Evolutionary conservation across 345 rosid genomes (phyloP).

Genomic region (Mangifera indica): DNA sequence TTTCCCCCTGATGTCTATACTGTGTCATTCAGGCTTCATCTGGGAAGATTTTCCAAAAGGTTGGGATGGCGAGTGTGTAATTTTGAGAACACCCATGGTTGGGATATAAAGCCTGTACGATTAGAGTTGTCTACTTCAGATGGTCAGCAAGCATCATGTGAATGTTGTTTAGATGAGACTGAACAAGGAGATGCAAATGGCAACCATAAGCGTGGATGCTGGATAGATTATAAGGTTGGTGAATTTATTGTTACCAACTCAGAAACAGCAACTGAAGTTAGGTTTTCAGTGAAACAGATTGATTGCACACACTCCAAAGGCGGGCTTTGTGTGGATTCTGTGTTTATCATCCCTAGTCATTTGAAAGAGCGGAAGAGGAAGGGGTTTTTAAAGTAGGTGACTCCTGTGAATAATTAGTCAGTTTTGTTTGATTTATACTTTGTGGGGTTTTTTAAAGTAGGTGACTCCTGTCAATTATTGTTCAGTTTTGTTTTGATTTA

Average conservation of each 20-base stretch:
- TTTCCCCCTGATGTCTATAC: constrained; percentile 74
- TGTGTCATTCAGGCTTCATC: constrained; percentile 73
- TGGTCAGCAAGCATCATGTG: constrained; percentile 56
- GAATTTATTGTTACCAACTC: constrained; percentile 66
- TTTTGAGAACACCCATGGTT: constrained; percentile 78
- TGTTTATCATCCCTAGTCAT: constrained; percentile 71
- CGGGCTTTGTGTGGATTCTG: constrained; percentile 86
- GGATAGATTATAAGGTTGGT: constrained; percentile 83
- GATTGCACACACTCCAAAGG: constrained; percentile 98
- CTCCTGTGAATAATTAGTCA: no score
- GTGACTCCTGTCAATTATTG: constrained; percentile 29
- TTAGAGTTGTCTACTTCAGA: constrained; percentile 76
- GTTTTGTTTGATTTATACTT: no score
- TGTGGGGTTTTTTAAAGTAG: no score
- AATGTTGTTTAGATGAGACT: constrained; percentile 48
- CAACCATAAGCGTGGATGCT: constrained; percentile 80
- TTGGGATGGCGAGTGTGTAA: constrained; percentile 73
- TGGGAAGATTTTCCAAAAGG: constrained; percentile 63
- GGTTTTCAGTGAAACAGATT: constrained; percentile 88
- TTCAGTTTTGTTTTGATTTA: constrained; percentile 38
- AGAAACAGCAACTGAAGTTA: constrained; percentile 62
- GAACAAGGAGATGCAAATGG: constrained; percentile 53
- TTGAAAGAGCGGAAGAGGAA: constrained; percentile 52
- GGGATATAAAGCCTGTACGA: constrained; percentile 80
- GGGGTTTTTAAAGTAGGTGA: constrained; percentile 43